Conservation (phyloP, 768 basidiomycete species). For the Kockovaella imperatae region DNA sequence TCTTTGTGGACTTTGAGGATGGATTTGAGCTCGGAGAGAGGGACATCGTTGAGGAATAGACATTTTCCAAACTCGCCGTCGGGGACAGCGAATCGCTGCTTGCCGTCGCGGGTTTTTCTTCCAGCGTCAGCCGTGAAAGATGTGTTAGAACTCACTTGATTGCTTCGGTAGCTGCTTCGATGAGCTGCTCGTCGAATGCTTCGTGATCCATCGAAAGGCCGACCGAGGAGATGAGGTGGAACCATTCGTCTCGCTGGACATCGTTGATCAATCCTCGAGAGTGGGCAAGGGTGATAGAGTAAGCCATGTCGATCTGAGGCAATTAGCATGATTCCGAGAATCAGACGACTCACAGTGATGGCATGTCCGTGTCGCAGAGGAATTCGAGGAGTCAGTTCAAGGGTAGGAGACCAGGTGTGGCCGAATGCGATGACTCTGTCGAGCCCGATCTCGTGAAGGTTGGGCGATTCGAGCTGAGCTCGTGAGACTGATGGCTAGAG, state of each 20-base stretch:
- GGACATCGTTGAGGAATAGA: conserved; percentile 45
- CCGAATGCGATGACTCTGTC: conserved; percentile 47
- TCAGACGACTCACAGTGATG: conserved; percentile 22
- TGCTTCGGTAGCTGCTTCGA: conserved; percentile 41
- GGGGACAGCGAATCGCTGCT: conserved; percentile 45
- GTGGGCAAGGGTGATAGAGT: conserved; percentile 45
- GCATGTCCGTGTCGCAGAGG: conserved; percentile 45
- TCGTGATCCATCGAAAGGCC: conserved; percentile 45
- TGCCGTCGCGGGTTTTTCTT: conserved; percentile 40
- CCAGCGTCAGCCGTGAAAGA: background rate
- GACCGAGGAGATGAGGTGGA: conserved; percentile 38
- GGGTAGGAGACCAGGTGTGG: conserved; percentile 43
- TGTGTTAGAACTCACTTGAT: conserved; percentile 32
- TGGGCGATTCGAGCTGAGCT: conserved; percentile 42
- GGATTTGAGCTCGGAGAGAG: conserved; percentile 38
- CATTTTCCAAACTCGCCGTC: conserved; percentile 43
- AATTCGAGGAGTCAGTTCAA: conserved; percentile 43
- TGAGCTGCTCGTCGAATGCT: conserved; percentile 39
- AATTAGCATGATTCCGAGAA: background rate
- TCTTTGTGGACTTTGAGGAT: conserved; percentile 43
- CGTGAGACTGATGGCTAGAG: background rate
- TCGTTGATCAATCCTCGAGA: conserved; percentile 42
- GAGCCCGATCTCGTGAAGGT: conserved; percentile 45
- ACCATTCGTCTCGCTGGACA: conserved; percentile 43
- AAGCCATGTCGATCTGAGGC: conserved; percentile 45